Evolutionary conservation across 306 rosid genomes (phyloP), one percentile per base, ranked within the genome.

Genomic region (Lathyrus sativus): DNA sequence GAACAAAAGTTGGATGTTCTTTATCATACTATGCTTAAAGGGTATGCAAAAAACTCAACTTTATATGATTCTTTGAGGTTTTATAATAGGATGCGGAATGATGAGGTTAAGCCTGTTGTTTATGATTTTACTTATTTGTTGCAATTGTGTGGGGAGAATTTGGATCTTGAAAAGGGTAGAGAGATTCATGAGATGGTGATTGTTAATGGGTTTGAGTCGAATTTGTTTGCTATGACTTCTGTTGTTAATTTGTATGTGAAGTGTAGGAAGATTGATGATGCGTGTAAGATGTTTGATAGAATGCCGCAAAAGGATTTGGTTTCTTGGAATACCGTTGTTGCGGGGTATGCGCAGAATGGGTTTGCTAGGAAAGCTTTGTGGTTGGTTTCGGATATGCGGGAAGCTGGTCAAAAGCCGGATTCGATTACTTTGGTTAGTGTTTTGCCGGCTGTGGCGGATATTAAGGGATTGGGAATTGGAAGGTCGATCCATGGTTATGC

Each of bases 1-100:
- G 82, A 82, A 3, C 73, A 67, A 31, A 90, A 92, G 53, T 78
- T 88, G 11, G 96, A 92, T 54, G 96, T 81, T 59, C 82, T 92
- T 41, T 92, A 92, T 77, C 96, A 90, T 56, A 92, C 98, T 5
- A 66, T 92, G 83, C 88, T 92, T 3, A 92, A 92, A 82, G 96
- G 98, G 77, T 82, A 88, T 43, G 88, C 85, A 2, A 90, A 85
- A 82, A 86, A 80, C 81, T 81, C 88, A 5, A 41, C 85, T 28
- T 72, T 86, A 38, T 56, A 43, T 11, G 80, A 79, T 7, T 78
- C 91, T 7, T 33, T 88, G 46, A 29, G n/a, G 5, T 89, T 92
- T 74, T 90, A 73, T 38, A 53, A 65, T 43, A 76, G 96, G 51
- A 88, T 92, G 92, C 76, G 70, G 74, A 42, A 4, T 35, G 96